These are phyloP conservation scores for Hanseniaspora thailandica DNA, from an alignment of 805 yeast genomes.

Conservation along the genomic window DNA sequence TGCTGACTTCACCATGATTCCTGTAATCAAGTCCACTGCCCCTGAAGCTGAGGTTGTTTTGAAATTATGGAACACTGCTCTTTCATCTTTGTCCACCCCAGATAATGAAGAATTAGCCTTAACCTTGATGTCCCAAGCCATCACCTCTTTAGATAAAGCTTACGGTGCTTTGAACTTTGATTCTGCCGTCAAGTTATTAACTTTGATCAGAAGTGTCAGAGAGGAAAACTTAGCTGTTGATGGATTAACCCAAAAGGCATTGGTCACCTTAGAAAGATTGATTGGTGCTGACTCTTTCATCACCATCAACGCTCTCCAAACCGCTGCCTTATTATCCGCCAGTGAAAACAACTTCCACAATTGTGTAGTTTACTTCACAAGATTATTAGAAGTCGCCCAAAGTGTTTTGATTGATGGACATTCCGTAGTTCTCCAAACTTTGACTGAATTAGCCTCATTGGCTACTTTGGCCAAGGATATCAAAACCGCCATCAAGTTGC, in stretches of 20 bases:
- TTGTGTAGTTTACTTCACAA: conserved; percentile 49
- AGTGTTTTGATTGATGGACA: conserved; percentile 44
- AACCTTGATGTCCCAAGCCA: conserved; percentile 54
- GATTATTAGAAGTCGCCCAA: conserved; percentile 50
- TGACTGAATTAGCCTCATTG: conserved; percentile 40
- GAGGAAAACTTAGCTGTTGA: conserved; percentile 38
- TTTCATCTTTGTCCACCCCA: conserved; percentile 18
- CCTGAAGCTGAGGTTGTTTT: conserved; percentile 58
- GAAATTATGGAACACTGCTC: conserved; percentile 61
- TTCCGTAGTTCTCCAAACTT: conserved; percentile 56
- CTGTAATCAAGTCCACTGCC: conserved; percentile 61
- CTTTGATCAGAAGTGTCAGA: conserved; percentile 40
- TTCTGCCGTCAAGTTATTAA: conserved; percentile 23
- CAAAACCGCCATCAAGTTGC: conserved; percentile 10
- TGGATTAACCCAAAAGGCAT: conserved; percentile 53
- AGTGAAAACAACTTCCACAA: conserved; percentile 46
- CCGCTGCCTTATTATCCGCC: conserved; percentile 63
- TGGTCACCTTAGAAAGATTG: conserved; percentile 64
- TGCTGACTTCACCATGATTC: conserved; percentile 61
- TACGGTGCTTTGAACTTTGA: conserved; percentile 47
- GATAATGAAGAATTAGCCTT: conserved; percentile 40
- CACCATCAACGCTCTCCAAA: conserved; percentile 56
- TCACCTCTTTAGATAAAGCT: conserved; percentile 66
- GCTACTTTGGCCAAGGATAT: conserved; percentile 45
- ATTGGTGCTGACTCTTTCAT: conserved; percentile 73